Evolutionary conservation across 352 stramenopile genomes (phyloP).

Genomic region (Bremia lactucae): DNA sequence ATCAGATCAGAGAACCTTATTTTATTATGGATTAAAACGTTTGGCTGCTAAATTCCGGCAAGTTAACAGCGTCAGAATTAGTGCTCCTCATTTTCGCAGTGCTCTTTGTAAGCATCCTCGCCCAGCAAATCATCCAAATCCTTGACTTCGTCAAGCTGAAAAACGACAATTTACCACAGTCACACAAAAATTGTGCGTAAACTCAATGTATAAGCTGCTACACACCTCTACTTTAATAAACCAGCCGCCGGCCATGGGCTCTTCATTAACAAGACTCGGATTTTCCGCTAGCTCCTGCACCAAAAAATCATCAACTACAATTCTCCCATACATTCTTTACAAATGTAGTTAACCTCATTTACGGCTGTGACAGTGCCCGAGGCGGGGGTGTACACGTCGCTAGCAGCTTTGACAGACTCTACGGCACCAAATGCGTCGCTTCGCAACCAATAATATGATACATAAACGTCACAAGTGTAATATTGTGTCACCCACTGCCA

Average conservation of each 20-base stretch:
- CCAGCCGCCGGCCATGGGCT: constrained; percentile 76
- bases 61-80: too few relatives aligned
- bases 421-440: constrained; percentile 93
- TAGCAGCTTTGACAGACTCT: constrained; percentile 98
- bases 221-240: constrained; percentile 85
- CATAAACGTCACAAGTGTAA: background rate
- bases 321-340: background rate
- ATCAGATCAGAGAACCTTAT: too few relatives aligned
- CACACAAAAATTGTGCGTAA: background rate
- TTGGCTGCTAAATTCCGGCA: too few relatives aligned
- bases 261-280: constrained; percentile 83
- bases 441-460: constrained; percentile 9
- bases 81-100: constrained; percentile 80
- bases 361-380: constrained; percentile 88
- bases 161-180: constrained; percentile 1
- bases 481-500: background rate
- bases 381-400: constrained; percentile 93
- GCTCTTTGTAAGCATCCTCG: constrained; percentile 78
- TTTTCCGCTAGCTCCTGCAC: constrained; percentile 60
- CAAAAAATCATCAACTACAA: background rate
- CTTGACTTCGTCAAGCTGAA: constrained; percentile 47
- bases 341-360: constrained; percentile 71
- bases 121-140: constrained; percentile 77
- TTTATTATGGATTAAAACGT: too few relatives aligned
- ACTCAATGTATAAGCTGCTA: constrained; percentile 1